phyloP scores from a whole-genome alignment of 2,329 filamentous ascomycete species.

The Chaetoscypha palmicola region DNA sequence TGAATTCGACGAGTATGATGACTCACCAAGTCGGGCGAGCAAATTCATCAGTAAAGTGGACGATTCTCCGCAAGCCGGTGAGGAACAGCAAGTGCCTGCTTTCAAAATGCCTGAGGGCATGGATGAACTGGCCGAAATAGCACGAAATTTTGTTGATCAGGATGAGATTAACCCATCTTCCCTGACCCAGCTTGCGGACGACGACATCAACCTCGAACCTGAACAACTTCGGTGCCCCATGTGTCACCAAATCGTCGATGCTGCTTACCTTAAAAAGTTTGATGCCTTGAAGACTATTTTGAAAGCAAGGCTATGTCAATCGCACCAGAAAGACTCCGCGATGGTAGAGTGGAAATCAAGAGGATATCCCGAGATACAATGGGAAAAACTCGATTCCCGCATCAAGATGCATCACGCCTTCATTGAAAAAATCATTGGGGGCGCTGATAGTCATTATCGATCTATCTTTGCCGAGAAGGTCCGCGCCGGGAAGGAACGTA shows the following conservation, averaged over 20 bases:
- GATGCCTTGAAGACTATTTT: constrained; percentile 48
- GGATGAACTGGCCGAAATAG: constrained; percentile 1
- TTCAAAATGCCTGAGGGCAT: background rate
- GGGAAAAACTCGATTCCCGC: constrained; percentile 53
- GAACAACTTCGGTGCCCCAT: constrained; percentile 49
- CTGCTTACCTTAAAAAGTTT: constrained; percentile 46
- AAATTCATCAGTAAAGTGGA: background rate
- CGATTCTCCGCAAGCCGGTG: too few species aligned
- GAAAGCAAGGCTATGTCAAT: constrained; percentile 57
- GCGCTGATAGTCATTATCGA: constrained; percentile 51
- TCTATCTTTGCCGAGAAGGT: constrained; percentile 48
- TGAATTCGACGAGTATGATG: background rate
- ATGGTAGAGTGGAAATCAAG: constrained; percentile 35
- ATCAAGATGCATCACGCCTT: constrained; percentile 48
- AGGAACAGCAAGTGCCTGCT: too few species aligned
- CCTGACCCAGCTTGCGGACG: background rate
- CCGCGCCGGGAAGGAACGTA: constrained; percentile 50
- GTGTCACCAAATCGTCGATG: constrained; percentile 55
- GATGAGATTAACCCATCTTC: background rate
- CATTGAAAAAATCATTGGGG: constrained; percentile 53
- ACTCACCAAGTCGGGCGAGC: background rate
- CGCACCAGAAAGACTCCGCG: constrained; percentile 53
- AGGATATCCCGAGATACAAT: constrained; percentile 64
- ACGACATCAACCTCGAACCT: constrained; percentile 5
- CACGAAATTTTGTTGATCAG: constrained; percentile 5